These are phyloP conservation scores for Stagonosporopsis vannaccii DNA, from an alignment of 2,329 filamentous ascomycete genomes.

Conservation along the genomic window DNA sequence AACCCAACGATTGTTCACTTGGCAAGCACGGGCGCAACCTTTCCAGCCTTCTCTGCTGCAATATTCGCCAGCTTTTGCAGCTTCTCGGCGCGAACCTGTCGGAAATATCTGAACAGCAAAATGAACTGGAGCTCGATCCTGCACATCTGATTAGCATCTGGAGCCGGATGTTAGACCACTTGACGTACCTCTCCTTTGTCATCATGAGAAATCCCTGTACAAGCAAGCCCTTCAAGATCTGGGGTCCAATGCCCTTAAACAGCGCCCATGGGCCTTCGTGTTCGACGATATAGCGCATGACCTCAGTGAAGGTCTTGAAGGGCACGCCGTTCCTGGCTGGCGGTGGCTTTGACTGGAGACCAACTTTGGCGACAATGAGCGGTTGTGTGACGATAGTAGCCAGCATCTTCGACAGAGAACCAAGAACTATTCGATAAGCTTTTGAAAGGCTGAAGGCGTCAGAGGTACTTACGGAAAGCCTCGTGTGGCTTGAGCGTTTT, in stretches of 20 bases:
- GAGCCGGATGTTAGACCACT: neutral
- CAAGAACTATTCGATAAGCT: constrained; percentile 68
- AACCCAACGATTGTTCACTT: constrained; percentile 29
- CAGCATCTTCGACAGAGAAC: constrained; percentile 89
- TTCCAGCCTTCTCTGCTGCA: constrained; percentile 63
- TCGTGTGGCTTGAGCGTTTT: constrained; percentile 79
- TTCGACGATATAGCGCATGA: constrained; percentile 92
- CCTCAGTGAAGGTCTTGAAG: constrained; percentile 91
- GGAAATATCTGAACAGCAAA: constrained; percentile 82
- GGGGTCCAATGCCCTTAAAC: constrained; percentile 96
- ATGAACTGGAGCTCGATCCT: constrained; percentile 90
- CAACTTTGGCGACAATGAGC: constrained; percentile 96
- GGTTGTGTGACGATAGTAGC: constrained; percentile 94
- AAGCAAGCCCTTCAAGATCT: constrained; percentile 89
- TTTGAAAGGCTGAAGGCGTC: constrained; percentile 1
- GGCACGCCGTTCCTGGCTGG: constrained; percentile 84
- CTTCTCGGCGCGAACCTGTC: constrained; percentile 72
- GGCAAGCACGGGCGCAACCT: constrained; percentile 40
- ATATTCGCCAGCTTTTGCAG: constrained; percentile 71
- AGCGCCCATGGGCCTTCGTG: constrained; percentile 84
- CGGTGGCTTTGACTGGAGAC: constrained; percentile 91
- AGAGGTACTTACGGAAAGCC: constrained; percentile 78
- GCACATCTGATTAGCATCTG: constrained; percentile 17
- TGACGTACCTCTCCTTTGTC: constrained; percentile 87
- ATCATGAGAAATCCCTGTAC: constrained; percentile 99